Evolutionary conservation across 441 rosid species (phyloP).

Genomic region (Gossypium trilobum): DNA sequence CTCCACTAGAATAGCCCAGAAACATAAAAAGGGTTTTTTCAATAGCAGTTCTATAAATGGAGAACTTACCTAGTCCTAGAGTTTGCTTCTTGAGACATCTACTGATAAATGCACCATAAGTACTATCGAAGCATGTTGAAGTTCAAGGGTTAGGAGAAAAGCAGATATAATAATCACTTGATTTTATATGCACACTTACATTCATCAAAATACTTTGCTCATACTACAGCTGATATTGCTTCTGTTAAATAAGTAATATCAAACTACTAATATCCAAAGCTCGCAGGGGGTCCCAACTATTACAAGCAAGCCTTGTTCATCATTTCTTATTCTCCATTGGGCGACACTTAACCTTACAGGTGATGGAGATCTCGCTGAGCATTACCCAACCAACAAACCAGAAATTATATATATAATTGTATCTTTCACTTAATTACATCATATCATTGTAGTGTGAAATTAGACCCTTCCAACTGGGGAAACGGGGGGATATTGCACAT

Average conservation of each 20-base stretch:
- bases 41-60: not conserved
- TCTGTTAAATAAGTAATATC: conserved; percentile 16
- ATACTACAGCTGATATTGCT: conserved; percentile 16
- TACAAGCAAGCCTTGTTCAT: conserved; percentile 9
- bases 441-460: conserved; percentile 8
- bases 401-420: conserved; percentile 6
- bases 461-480: conserved; percentile 77
- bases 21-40: not conserved
- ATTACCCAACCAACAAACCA: conserved; percentile 13
- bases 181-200: conserved; percentile 36
- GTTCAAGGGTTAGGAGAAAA: not conserved
- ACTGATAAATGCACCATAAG: not conserved
- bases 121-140: not conserved
- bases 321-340: conserved; percentile 11
- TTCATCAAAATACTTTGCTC: conserved; percentile 9
- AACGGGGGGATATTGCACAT: conserved; percentile 51
- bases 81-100: not conserved
- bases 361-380: conserved; percentile 3
- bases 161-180: conserved; percentile 6
- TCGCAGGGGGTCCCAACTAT: not conserved
- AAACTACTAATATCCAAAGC: conserved; percentile 11
- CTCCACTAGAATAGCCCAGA: not conserved
- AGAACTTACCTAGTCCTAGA: not conserved
- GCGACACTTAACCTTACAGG: not conserved
- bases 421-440: conserved; percentile 15